Evolutionary conservation across 805 yeast species (phyloP).

Genomic region (Wickerhamiella lipophila): DNA sequence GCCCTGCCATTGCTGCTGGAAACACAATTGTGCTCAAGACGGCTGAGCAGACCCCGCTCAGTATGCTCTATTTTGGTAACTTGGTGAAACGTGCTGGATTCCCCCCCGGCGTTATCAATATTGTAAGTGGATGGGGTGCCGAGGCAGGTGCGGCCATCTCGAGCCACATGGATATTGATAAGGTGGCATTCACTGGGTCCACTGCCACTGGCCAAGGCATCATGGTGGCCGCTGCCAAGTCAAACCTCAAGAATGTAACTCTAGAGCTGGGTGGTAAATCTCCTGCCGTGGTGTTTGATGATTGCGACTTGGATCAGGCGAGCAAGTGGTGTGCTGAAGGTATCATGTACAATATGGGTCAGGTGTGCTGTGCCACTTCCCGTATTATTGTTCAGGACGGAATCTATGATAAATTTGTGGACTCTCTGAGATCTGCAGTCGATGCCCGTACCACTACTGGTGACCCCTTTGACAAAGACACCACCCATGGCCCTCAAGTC

Average conservation of each 20-base stretch:
- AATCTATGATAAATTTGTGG: slow-evolving; percentile 61
- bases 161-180: slow-evolving; percentile 52
- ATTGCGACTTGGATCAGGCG: slow-evolving; percentile 68
- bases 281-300: slow-evolving; percentile 77
- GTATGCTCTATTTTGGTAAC: slow-evolving; percentile 48
- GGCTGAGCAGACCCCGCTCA: slow-evolving; percentile 65
- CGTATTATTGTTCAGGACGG: slow-evolving; percentile 78
- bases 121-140: slow-evolving; percentile 56
- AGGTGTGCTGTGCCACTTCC: slow-evolving; percentile 90
- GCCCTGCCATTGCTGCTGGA: slow-evolving; percentile 74
- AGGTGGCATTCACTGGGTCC: slow-evolving; percentile 90
- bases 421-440: slow-evolving; percentile 30
- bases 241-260: slow-evolving; percentile 71
- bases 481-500: slow-evolving; percentile 84
- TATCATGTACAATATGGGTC: slow-evolving; percentile 87
- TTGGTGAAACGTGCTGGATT: slow-evolving; percentile 53
- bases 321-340: slow-evolving; percentile 62
- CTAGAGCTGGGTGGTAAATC: slow-evolving; percentile 95
- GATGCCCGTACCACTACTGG: slow-evolving; percentile 36
- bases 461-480: slow-evolving; percentile 60
- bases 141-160: slow-evolving; percentile 55
- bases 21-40: slow-evolving; percentile 60
- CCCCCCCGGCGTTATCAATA: slow-evolving; percentile 65
- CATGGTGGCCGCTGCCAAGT: slow-evolving; percentile 54
- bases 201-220: slow-evolving; percentile 76